phyloP scores from a whole-genome alignment of 2,329 filamentous ascomycete species.

The Scytalidium lignicola region DNA sequence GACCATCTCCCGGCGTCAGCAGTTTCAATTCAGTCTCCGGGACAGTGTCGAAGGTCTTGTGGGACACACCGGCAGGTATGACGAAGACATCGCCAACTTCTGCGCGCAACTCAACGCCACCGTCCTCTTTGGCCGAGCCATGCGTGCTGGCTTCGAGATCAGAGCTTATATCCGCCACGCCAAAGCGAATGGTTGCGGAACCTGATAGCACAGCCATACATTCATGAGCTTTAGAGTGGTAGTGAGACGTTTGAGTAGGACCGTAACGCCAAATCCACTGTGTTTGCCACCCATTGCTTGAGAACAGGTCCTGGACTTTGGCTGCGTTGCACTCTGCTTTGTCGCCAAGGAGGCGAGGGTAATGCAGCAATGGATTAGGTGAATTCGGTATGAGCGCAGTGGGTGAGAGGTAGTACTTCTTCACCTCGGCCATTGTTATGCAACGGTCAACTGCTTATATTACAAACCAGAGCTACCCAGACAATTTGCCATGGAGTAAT shows the following conservation, averaged over 20 bases:
- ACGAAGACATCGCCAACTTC: conserved; percentile 52
- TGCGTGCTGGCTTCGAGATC: conserved; percentile 15
- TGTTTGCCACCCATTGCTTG: conserved; percentile 44
- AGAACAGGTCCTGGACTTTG: conserved; percentile 39
- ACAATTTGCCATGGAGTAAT: too few relatives aligned
- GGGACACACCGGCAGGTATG: conserved; percentile 49
- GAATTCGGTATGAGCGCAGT: too few relatives aligned
- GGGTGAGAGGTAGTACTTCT: too few relatives aligned
- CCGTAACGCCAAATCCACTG: conserved; percentile 56
- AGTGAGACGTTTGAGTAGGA: conserved; percentile 48
- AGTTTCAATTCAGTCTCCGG: conserved; percentile 35
- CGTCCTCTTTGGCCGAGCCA: conserved; percentile 34
- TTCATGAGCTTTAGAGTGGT: conserved; percentile 52
- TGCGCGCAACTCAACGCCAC: conserved; percentile 44
- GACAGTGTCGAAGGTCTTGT: conserved; percentile 43
- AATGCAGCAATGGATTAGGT: too few relatives aligned
- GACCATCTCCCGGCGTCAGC: conserved; percentile 39
- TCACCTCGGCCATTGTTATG: too few relatives aligned
- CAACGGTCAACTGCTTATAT: too few relatives aligned
- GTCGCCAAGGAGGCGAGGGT: too few relatives aligned
- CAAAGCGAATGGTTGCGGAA: conserved; percentile 47
- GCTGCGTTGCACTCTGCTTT: conserved; percentile 9
- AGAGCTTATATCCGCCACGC: conserved; percentile 42
- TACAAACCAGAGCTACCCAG: too few relatives aligned
- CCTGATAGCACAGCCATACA: conserved; percentile 52